Percentiles rank a stretch among this genome's conserved stretches.
These are phyloP conservation scores for Stachybotrys chlorohalonatus DNA, from an alignment of 2,329 filamentous ascomycete species.

Conservation along the genomic window DNA sequence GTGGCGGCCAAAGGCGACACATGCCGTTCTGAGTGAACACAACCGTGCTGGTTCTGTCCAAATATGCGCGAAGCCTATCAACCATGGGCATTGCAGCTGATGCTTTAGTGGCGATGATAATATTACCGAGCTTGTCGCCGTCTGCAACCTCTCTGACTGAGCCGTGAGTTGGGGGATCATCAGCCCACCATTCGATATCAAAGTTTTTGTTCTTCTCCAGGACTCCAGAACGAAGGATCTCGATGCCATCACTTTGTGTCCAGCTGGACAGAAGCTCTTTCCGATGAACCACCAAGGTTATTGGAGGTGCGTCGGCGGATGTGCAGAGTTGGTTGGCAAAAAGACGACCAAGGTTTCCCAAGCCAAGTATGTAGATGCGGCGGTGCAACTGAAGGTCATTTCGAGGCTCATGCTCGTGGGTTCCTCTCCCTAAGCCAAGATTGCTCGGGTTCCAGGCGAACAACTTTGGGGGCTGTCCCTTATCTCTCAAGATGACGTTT, in stretches of 20 bases:
- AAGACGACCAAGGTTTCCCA: slow-evolving; percentile 74
- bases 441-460: slow-evolving; percentile 26
- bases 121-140: slow-evolving; percentile 49
- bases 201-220: slow-evolving; percentile 26
- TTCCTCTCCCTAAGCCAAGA: neutral
- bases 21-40: slow-evolving; percentile 83
- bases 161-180: slow-evolving; percentile 26
- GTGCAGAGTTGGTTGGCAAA: slow-evolving; percentile 64
- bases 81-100: slow-evolving; percentile 54
- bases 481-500: slow-evolving; percentile 14
- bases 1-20: slow-evolving; percentile 53
- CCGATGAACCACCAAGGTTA: slow-evolving; percentile 74
- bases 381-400: slow-evolving; percentile 11
- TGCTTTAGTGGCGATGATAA: slow-evolving; percentile 75
- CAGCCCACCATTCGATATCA: slow-evolving; percentile 46
- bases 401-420: neutral
- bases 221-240: slow-evolving; percentile 27
- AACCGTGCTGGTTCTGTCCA: slow-evolving; percentile 59
- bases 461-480: slow-evolving; percentile 19
- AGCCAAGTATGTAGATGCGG: slow-evolving; percentile 70
- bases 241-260: slow-evolving; percentile 32
- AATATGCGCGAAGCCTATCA: slow-evolving; percentile 49
- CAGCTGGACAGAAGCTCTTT: slow-evolving; percentile 39
- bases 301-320: slow-evolving; percentile 52
- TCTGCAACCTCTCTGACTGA: slow-evolving; percentile 29